Base-by-base conservation (phyloP, 306 rosid species). In the Macrotyloma uniflorum region DNA sequence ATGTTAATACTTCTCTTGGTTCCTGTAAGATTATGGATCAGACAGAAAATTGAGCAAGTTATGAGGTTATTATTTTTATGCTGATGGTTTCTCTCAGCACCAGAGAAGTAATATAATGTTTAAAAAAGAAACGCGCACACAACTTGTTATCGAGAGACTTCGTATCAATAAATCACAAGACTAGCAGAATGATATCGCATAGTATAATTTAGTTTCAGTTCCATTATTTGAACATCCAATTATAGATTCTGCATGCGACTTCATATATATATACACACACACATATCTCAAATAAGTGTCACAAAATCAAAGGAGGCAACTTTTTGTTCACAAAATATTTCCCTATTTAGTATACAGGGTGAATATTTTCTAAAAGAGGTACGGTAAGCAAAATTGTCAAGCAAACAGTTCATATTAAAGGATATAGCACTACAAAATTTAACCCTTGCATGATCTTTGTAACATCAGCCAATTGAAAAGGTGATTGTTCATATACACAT, bases 21-120 rank as follows among this genome's bases (percentile, higher is more conserved):
- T 84, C 97, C 97, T 94, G 96, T 47, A 83, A 85, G 57, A 80
- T 79, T 20, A 54, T 47, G 63, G 45, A 75, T 22, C 59, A 64
- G 47, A 70, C 77, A 77, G 5, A 61, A 10, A 76, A 73, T 36
- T 59, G 66, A 42, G 75, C 20, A 18, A 79, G 23, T 23, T 20
- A 36, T 42, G 36, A 81, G 53, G 20, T 58, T 26, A 40, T 65
- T 20, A 76, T 42, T 59, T 33, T 16, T 35, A 70, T 69, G 51
- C 36, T n/a, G 51, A 50, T 74, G 36, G 57, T 70, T 74, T 47
- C 66, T 53, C 47, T 35, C 8, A 0, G 16, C 40, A 19, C 40
- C 38, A 42, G 5, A 76, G 65, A 46, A 67, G 70, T 36, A 66
- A 69, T 58, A 50, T n/a, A 32, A 14, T 19, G 26, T 18, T 14